These are phyloP conservation scores for Zostera marina DNA, from an alignment of 116 monocot genomes.

Conservation along the genomic window DNA sequence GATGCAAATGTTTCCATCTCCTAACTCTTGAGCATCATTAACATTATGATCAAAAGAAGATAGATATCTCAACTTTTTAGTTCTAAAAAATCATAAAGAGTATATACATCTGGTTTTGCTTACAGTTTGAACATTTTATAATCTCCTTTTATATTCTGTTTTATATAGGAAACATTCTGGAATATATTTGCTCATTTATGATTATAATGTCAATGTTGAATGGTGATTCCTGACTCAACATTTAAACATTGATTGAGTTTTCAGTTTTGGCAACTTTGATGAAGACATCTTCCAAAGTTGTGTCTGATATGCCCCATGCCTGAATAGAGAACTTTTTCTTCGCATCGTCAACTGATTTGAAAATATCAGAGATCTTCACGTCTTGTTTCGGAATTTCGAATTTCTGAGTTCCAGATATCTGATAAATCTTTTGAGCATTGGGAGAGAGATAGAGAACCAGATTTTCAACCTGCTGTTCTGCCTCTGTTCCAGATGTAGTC, in stretches of 20 bases:
- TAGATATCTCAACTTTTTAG: no score
- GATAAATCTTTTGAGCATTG: constrained; percentile 45
- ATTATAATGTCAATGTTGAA: no score
- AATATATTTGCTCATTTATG: no score
- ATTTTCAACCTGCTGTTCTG: constrained; percentile 42
- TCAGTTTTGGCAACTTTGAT: constrained; percentile 47
- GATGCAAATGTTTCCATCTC: no score
- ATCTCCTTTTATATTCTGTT: no score
- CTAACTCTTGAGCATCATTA: no score
- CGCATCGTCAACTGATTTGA: constrained; percentile 31
- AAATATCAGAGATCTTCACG: constrained; percentile 50
- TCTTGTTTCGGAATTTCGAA: constrained; percentile 71
- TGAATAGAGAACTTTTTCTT: constrained; percentile 34
- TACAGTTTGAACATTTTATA: no score
- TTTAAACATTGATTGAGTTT: neutral
- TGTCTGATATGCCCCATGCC: constrained; percentile 67
- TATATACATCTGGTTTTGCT: no score
- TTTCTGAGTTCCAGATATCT: constrained; percentile 60
- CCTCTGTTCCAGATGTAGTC: constrained; percentile 30
- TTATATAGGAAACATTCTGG: no score
- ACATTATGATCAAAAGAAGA: no score
- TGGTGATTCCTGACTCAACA: no score
- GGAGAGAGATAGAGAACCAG: constrained; percentile 37
- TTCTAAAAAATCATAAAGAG: no score
- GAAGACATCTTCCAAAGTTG: constrained; percentile 61